Conservation (phyloP, 2,329 filamentous ascomycete species). For the Talaromyces atroroseus region DNA sequence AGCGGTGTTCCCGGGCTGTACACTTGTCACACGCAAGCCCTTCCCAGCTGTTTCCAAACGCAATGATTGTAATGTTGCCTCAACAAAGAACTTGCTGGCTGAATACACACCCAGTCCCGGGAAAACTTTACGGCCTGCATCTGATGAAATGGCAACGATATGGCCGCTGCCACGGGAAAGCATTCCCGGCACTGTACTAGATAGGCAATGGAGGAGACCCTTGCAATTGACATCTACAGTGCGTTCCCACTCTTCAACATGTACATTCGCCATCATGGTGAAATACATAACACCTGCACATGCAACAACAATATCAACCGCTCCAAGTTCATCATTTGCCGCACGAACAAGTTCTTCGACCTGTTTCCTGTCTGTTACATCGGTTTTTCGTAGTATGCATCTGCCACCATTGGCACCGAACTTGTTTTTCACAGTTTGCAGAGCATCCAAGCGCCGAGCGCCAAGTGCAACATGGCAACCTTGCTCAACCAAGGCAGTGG, state of each 20-base stretch:
- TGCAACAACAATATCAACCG: conserved; percentile 71
- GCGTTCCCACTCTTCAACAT: conserved; percentile 70
- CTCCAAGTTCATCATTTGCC: conserved; percentile 59
- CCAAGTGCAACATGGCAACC: conserved; percentile 68
- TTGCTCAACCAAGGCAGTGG: conserved; percentile 61
- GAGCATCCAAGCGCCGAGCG: conserved; percentile 63
- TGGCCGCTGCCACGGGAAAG: conserved; percentile 63
- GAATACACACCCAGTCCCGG: conserved; percentile 77
- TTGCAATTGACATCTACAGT: conserved; percentile 86
- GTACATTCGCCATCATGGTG: conserved; percentile 75
- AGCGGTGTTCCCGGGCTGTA: conserved; percentile 72
- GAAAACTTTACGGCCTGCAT: conserved; percentile 76
- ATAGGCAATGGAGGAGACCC: conserved; percentile 67
- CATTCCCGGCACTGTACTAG: conserved; percentile 66
- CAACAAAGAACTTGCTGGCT: conserved; percentile 79
- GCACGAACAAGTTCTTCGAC: conserved; percentile 61
- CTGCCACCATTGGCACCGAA: conserved; percentile 56
- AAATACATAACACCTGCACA: conserved; percentile 86
- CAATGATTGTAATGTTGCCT: conserved; percentile 69
- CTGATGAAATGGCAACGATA: conserved; percentile 75
- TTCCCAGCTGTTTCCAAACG: conserved; percentile 70
- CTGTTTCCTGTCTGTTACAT: conserved; percentile 62
- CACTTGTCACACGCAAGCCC: conserved; percentile 65
- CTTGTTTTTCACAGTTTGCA: conserved; percentile 61
- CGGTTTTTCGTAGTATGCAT: conserved; percentile 63